A percentile compares a stretch with the other conserved stretches of the same genome.
Conservation (phyloP, 352 stramenopile genomes). For the Globisporangium lucens region DNA sequence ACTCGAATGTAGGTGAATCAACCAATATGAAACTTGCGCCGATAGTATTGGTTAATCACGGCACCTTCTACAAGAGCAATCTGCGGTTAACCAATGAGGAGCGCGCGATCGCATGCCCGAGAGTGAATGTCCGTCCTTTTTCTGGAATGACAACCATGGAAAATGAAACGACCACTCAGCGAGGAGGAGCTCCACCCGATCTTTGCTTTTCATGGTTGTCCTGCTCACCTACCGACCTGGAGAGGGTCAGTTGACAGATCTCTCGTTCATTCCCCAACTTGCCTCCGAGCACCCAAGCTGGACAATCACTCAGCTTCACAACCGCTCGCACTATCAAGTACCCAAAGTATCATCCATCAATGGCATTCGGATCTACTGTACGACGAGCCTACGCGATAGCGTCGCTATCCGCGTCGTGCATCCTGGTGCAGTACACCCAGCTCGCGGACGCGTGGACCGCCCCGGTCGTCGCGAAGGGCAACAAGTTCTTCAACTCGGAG, state of each 20-base stretch:
- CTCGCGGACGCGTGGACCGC: slow-evolving; percentile 12
- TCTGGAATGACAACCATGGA: neutral
- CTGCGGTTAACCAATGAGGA: slow-evolving; percentile 4
- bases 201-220: neutral
- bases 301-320: too few relatives aligned
- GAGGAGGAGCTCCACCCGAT: neutral
- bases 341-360: neutral
- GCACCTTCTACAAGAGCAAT: neutral
- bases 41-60: neutral
- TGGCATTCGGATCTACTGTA: slow-evolving; percentile 12
- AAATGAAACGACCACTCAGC: neutral
- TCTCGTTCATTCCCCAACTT: neutral
- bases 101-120: neutral
- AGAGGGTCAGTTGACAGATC: neutral
- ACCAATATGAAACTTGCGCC: neutral
- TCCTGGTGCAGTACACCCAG: neutral
- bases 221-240: neutral
- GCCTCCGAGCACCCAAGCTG: neutral
- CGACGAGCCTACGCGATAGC: slow-evolving; percentile 9
- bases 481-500: slow-evolving; percentile 67
- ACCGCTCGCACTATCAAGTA: slow-evolving; percentile 1
- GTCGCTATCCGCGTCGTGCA: neutral
- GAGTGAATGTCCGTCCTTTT: neutral
- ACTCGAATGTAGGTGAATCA: too few relatives aligned
- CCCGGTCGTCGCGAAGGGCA: slow-evolving; percentile 56